Evolutionary conservation across 2,329 filamentous ascomycete species (phyloP), one percentile per base, ranked within the genome.

Genomic region (Clarireedia homoeocarpa): DNA sequence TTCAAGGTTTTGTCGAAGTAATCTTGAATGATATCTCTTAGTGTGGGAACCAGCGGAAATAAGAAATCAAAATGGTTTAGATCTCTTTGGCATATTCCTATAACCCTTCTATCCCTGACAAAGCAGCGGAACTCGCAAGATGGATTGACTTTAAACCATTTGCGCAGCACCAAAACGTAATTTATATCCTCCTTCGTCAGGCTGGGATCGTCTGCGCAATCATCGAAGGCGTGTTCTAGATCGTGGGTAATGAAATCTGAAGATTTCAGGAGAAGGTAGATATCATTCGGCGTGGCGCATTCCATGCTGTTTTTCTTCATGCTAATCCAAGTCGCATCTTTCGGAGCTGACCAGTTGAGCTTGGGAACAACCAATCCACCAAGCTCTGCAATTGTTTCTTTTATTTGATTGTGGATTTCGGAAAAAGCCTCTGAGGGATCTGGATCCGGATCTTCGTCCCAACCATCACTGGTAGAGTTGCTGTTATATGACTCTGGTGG

Each of bases 121-220:
- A 97, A 99, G 70, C 91, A 96, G 24, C 94, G 83, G 72, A 99
- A 99, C 70, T 99, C 94, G 57, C 96, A 82, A 0, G 90, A 88
- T 0, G 91, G 90, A 69, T 96, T 94, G 54, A 94, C 84, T 60
- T 85, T 85, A 72, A 96, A 89, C 72, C 88, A 92, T 69, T 95
- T 89, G 36, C 94, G 84, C 9, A 99, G 80, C 2, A 96, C 86
- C 1, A 99, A 82, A 4, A 77, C 76, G 52, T 73, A 71, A 6
- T 71, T 62, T 3, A 74, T 67, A 71, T 70, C 60, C 46, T 76
- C 69, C 10, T 70, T 70, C 23, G 61, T 58, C 53, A 61, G 45
- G 10, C 61, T 55, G n/a, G 36, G 38, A 44, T 63, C 59, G 2
- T 62, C 57, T 1, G 74, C 67, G 61, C 80, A 88, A 63, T 86